Conservation (phyloP, 2,329 filamentous ascomycete genomes). For the Fusarium citri region DNA sequence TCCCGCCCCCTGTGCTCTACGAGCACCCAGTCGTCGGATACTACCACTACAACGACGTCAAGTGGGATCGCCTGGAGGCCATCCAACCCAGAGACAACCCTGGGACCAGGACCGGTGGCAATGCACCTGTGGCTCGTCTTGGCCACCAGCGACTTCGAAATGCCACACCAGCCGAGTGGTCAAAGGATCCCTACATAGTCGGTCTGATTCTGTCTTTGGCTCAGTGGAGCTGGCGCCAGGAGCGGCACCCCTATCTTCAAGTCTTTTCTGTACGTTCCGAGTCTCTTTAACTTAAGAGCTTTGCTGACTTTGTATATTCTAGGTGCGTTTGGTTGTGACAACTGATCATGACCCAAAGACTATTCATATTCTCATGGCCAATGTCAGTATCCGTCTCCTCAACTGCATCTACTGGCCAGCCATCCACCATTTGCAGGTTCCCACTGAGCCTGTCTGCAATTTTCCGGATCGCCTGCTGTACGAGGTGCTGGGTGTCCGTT, state of each 20-base stretch:
- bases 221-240: not conserved
- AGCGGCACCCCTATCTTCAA: not conserved
- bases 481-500: not conserved
- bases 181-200: not conserved
- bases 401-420: not conserved
- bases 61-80: not conserved
- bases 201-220: not conserved
- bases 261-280: not conserved
- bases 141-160: not conserved
- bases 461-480: not conserved
- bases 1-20: not conserved
- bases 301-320: not conserved
- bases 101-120: not conserved
- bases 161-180: not conserved
- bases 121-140: not conserved
- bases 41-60: not conserved
- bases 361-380: not conserved
- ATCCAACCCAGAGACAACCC: not conserved
- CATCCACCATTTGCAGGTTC: not conserved
- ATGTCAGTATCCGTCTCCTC: not conserved
- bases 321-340: not conserved
- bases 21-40: not conserved
- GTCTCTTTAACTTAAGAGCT: accelerated
- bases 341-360: not conserved
- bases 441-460: not conserved